phyloP scores from a whole-genome alignment of 1,284 basidiomycete genomes.

The Puccinia coronata region DNA sequence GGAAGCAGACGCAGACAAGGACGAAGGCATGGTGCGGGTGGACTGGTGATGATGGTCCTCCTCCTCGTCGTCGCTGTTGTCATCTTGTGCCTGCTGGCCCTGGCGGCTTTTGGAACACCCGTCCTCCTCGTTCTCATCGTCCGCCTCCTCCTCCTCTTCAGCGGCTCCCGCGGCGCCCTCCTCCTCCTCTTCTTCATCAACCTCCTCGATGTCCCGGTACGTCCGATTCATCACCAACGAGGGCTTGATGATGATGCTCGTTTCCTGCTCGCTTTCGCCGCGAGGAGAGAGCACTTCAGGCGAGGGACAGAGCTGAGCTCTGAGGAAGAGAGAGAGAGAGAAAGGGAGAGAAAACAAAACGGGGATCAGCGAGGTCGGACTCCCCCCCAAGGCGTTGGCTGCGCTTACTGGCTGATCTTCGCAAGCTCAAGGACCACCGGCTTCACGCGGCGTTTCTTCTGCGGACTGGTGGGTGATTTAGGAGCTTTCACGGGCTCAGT shows the following conservation, averaged over 20 bases:
- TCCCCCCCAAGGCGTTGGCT: too few species aligned
- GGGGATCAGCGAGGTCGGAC: not conserved
- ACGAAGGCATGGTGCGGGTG: not conserved
- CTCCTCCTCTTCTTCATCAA: constrained; percentile 39
- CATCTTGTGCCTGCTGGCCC: not conserved
- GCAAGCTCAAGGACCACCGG: not conserved
- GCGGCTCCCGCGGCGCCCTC: not conserved
- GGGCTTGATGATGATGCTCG: not conserved
- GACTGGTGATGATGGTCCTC: not conserved
- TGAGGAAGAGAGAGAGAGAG: not conserved
- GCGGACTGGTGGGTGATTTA: not conserved
- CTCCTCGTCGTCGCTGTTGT: constrained; percentile 18
- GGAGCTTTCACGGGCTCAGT: not conserved
- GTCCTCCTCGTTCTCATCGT: not conserved
- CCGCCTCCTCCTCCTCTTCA: not conserved
- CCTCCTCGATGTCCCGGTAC: constrained; percentile 32
- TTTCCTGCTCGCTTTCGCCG: constrained; percentile 10
- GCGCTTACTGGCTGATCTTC: constrained; percentile 11
- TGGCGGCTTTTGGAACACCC: not conserved
- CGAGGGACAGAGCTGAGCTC: not conserved
- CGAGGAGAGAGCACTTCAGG: not conserved
- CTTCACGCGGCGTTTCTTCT: not conserved
- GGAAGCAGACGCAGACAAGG: not conserved
- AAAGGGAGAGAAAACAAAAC: not conserved
- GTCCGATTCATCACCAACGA: not conserved